These are phyloP conservation scores for Russula lepida DNA, from an alignment of 768 basidiomycete species.

Conservation along the genomic window DNA sequence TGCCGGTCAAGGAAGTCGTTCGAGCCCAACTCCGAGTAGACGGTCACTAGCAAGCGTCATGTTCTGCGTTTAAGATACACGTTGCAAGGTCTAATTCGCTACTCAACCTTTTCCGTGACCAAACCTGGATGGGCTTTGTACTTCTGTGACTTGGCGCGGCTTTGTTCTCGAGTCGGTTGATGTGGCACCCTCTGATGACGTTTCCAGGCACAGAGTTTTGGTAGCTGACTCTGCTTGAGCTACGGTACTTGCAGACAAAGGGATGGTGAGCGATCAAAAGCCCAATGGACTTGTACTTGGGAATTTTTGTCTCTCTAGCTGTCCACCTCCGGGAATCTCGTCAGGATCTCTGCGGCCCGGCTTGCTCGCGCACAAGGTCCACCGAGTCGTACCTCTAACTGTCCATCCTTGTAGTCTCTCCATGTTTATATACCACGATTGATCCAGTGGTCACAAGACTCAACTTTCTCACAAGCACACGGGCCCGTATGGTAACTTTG, in stretches of 20 bases:
- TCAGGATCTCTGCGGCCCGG: neutral
- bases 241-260: neutral
- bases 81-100: neutral
- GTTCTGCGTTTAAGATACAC: neutral
- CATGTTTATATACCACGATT: neutral
- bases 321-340: neutral
- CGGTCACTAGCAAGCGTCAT: neutral
- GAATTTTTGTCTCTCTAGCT: neutral
- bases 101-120: neutral
- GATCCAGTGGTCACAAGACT: neutral
- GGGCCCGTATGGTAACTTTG: neutral
- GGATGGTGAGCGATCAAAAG: neutral
- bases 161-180: neutral
- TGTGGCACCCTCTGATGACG: neutral
- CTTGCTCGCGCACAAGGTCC: neutral
- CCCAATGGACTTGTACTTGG: neutral
- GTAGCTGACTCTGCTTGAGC: neutral
- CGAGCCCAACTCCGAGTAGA: no score
- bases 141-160: neutral
- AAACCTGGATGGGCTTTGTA: neutral
- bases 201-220: constrained; percentile 6
- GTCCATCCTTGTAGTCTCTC: constrained; percentile 4
- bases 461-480: neutral
- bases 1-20: no score
- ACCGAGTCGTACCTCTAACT: neutral